Conservation (phyloP, 208 protist genomes). For the Leishmania gerbilli region DNA sequence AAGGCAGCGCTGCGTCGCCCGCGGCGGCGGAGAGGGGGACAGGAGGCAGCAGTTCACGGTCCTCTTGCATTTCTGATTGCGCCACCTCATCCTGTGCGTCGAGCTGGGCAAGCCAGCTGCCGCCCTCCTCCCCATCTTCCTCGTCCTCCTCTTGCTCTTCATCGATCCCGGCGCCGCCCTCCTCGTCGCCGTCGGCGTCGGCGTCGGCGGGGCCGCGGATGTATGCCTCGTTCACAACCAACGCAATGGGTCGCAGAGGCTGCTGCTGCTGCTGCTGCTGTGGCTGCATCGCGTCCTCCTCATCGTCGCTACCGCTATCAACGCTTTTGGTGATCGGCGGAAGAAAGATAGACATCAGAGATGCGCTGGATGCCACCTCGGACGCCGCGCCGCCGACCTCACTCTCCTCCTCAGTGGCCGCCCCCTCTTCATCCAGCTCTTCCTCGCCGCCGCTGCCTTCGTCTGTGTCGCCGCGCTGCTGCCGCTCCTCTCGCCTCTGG, state of each 20-base stretch:
- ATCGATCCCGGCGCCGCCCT: constrained; percentile 31
- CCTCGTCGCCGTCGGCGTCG: constrained; percentile 27
- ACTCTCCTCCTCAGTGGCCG: background rate
- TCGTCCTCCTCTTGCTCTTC: constrained; percentile 55
- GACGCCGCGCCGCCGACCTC: background rate
- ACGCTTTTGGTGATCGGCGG: background rate
- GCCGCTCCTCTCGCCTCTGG: constrained; percentile 31
- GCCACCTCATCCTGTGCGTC: constrained; percentile 22
- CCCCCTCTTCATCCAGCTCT: constrained; percentile 2
- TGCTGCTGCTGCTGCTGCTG: constrained; percentile 8
- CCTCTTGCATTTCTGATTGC: constrained; percentile 22
- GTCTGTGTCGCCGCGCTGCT: constrained; percentile 16
- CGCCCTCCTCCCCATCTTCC: constrained; percentile 23
- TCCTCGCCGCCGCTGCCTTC: constrained; percentile 23
- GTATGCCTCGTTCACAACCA: constrained; percentile 39
- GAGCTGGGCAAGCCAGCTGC: constrained; percentile 19
- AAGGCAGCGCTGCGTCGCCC: background rate
- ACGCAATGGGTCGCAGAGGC: constrained; percentile 4
- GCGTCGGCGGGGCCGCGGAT: constrained; percentile 43
- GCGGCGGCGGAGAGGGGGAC: background rate
- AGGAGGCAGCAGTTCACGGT: constrained; percentile 27
- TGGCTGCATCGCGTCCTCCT: constrained; percentile 8
- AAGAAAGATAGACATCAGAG: constrained; percentile 17
- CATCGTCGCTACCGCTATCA: constrained; percentile 16
- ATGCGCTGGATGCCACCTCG: background rate